phyloP scores from a whole-genome alignment of 2,329 filamentous ascomycete species.

The Didymella exigua region DNA sequence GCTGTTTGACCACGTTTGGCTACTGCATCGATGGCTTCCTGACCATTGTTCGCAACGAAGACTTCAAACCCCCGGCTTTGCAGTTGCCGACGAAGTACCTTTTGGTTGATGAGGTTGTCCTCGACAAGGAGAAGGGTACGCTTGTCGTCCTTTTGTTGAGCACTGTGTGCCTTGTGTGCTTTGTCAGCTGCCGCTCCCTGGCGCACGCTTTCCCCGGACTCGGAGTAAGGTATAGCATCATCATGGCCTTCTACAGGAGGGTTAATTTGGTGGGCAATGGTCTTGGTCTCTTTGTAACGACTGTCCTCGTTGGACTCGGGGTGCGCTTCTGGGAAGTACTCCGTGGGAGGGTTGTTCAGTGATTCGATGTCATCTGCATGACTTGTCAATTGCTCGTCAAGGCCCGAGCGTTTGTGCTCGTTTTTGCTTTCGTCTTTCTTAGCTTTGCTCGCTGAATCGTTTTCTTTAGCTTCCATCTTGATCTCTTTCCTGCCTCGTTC shows the following conservation, averaged over 20 bases:
- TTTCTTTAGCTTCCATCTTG: slow-evolving; percentile 12
- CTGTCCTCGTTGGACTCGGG: slow-evolving; percentile 27
- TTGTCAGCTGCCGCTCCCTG: slow-evolving; percentile 28
- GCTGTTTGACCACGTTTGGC: slow-evolving; percentile 31
- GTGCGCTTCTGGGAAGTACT: slow-evolving; percentile 36
- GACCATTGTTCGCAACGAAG: slow-evolving; percentile 52
- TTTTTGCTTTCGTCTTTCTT: background rate
- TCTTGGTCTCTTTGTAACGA: slow-evolving; percentile 33
- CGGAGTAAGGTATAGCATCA: slow-evolving; percentile 15
- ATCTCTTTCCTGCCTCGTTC: slow-evolving; percentile 13
- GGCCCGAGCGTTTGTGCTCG: background rate
- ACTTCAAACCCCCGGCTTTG: slow-evolving; percentile 52
- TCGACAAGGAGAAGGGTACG: slow-evolving; percentile 53
- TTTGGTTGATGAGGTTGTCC: slow-evolving; percentile 57
- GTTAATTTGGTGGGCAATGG: slow-evolving; percentile 21
- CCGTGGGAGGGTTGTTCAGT: slow-evolving; percentile 43
- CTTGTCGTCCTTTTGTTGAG: slow-evolving; percentile 21
- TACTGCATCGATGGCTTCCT: slow-evolving; percentile 52
- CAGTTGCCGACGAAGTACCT: slow-evolving; percentile 57
- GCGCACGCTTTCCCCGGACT: slow-evolving; percentile 34
- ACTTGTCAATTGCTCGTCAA: slow-evolving; percentile 22
- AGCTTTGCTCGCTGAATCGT: background rate
- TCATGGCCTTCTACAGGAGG: slow-evolving; percentile 2
- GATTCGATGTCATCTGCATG: slow-evolving; percentile 26
- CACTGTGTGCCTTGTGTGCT: slow-evolving; percentile 28